phyloP scores from a whole-genome alignment of 495 filamentous ascomycete species.

The Aspergillus asperescens region DNA sequence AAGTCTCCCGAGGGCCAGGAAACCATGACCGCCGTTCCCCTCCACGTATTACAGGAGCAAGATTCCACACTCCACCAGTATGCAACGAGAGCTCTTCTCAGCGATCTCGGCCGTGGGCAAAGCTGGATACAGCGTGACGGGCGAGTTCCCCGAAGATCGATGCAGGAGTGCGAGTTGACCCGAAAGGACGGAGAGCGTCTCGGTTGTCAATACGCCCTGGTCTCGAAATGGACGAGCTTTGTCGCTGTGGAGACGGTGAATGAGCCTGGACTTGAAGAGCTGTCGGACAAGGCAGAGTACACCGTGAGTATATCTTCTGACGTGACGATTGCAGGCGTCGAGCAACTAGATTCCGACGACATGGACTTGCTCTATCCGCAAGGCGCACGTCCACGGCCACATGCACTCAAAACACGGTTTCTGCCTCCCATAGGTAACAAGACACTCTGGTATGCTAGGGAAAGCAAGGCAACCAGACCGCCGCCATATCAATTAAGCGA shows the following conservation, averaged over 20 bases:
- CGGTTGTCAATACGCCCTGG: background rate
- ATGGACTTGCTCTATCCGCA: too few species aligned
- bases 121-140: background rate
- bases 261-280: too few species aligned
- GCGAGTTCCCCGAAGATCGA: background rate
- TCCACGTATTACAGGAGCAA: background rate
- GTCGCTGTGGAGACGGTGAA: background rate
- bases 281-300: too few species aligned
- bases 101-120: background rate
- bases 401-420: too few species aligned
- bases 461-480: too few species aligned
- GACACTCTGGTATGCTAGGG: too few species aligned
- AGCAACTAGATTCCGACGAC: too few species aligned
- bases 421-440: too few species aligned
- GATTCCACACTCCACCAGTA: background rate
- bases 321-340: too few species aligned
- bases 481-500: too few species aligned
- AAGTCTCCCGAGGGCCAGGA: background rate
- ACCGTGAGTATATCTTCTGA: too few species aligned
- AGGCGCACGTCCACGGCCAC: too few species aligned
- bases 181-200: background rate
- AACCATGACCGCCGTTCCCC: background rate
- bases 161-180: background rate
- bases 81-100: background rate
- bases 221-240: background rate